A percentile compares a stretch with the other conserved stretches of the same genome.
Conservation (phyloP, 345 rosid species). For the Aethionema arabicum region DNA sequence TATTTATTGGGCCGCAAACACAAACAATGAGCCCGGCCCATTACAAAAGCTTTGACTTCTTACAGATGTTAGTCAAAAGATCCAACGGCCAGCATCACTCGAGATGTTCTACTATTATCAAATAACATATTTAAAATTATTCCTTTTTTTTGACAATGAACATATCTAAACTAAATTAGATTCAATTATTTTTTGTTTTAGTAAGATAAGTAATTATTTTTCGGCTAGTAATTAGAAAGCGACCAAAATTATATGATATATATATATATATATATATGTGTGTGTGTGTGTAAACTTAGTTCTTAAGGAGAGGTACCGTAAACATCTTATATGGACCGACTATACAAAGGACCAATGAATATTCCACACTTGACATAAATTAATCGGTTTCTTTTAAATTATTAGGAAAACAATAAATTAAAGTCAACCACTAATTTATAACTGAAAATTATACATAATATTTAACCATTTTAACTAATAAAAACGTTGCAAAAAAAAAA, state of each 20-base stretch:
- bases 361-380: constrained; percentile 21
- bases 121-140: no score
- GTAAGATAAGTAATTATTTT: no score
- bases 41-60: not conserved
- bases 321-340: constrained; percentile 9
- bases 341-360: constrained; percentile 3
- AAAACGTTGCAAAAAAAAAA: no score
- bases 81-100: constrained; percentile 2
- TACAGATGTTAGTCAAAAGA: constrained; percentile 8
- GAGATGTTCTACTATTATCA: not conserved
- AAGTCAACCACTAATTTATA: constrained; percentile 22
- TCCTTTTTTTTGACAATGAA: no score
- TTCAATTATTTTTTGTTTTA: no score
- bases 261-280: not conserved
- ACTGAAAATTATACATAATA: no score
- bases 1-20: not conserved
- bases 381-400: not conserved
- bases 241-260: constrained; percentile 2
- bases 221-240: not conserved
- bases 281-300: not conserved
- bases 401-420: not conserved
- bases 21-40: constrained; percentile 14
- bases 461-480: no score
- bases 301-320: constrained; percentile 7
- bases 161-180: no score